Conservation (phyloP, 441 rosid genomes). For the Cnidoscolus chayamansa region DNA sequence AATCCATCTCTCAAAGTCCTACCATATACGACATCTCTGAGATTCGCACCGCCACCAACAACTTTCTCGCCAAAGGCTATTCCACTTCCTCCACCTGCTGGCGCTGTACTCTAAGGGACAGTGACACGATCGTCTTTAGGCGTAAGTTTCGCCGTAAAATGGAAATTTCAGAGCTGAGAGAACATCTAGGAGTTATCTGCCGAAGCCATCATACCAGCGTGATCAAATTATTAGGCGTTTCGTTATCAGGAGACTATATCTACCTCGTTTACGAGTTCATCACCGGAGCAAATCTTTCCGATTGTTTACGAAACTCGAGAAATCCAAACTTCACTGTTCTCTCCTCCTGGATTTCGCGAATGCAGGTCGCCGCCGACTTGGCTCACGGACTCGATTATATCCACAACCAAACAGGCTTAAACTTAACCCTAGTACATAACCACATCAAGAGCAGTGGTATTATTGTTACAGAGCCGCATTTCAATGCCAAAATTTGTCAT, state of each 20-base stretch:
- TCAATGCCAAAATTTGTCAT: too few species aligned
- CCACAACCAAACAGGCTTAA: slow-evolving; percentile 68
- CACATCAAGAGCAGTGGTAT: slow-evolving; percentile 64
- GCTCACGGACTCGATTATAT: slow-evolving; percentile 81
- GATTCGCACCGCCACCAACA: slow-evolving; percentile 79
- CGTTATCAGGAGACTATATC: slow-evolving; percentile 60
- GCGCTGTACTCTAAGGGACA: slow-evolving; percentile 64
- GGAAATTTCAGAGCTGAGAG: slow-evolving; percentile 35
- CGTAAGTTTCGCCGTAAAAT: slow-evolving; percentile 61
- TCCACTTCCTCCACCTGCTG: slow-evolving; percentile 57
- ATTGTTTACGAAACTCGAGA: too few species aligned
- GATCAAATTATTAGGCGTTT: slow-evolving; percentile 63
- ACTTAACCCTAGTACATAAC: slow-evolving; percentile 58
- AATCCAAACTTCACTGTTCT: too few species aligned
- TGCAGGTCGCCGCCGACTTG: slow-evolving; percentile 72
- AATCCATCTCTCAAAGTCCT: slow-evolving; percentile 59
- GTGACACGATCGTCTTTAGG: slow-evolving; percentile 59
- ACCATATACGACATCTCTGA: slow-evolving; percentile 74
- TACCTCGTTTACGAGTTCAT: too few species aligned
- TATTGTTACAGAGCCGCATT: slow-evolving; percentile 69
- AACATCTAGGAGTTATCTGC: slow-evolving; percentile 55
- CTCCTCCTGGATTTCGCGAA: slow-evolving; percentile 74
- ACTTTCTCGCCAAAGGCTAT: slow-evolving; percentile 62
- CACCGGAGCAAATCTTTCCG: too few species aligned
- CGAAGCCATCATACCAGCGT: slow-evolving; percentile 69